These are phyloP conservation scores for Cenococcum geophilum DNA, from an alignment of 495 filamentous ascomycete genomes.

Conservation along the genomic window DNA sequence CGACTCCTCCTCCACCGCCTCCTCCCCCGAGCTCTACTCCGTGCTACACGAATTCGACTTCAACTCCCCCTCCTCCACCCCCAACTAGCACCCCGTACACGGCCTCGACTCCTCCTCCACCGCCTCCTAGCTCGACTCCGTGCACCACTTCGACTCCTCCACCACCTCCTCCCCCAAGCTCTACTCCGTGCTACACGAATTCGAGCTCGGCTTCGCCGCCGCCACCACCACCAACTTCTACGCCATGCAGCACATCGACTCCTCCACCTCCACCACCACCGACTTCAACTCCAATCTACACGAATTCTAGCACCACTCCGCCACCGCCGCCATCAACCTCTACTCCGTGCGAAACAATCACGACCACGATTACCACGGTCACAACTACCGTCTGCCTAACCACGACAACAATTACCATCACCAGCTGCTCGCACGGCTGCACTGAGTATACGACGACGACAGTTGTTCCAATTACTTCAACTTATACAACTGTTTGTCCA, in stretches of 20 bases:
- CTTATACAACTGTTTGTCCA: too few species aligned
- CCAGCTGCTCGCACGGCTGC: slow-evolving; percentile 2
- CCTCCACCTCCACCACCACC: slow-evolving; percentile 2
- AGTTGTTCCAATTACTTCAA: too few species aligned
- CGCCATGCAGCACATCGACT: background rate
- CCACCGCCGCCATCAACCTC: slow-evolving; percentile 14
- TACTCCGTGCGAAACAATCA: slow-evolving; percentile 10
- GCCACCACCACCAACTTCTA: slow-evolving; percentile 6
- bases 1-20: background rate
- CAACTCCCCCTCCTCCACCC: slow-evolving; percentile 8
- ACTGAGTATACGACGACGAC: too few species aligned
- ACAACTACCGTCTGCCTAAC: slow-evolving; percentile 21
- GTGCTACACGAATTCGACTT: background rate
- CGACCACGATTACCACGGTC: slow-evolving; percentile 3
- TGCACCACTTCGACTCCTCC: background rate
- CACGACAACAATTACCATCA: slow-evolving; percentile 11
- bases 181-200: background rate
- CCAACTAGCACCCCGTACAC: background rate
- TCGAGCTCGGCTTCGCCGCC: background rate
- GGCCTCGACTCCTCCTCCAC: background rate
- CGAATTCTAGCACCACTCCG: slow-evolving; percentile 14
- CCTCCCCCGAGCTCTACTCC: slow-evolving; percentile 1
- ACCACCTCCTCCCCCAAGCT: slow-evolving; percentile 1
- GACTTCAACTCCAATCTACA: slow-evolving; percentile 14
- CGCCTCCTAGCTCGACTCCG: slow-evolving; percentile 2